phyloP scores from a whole-genome alignment of 345 rosid genomes.

The Aethionema arabicum region DNA sequence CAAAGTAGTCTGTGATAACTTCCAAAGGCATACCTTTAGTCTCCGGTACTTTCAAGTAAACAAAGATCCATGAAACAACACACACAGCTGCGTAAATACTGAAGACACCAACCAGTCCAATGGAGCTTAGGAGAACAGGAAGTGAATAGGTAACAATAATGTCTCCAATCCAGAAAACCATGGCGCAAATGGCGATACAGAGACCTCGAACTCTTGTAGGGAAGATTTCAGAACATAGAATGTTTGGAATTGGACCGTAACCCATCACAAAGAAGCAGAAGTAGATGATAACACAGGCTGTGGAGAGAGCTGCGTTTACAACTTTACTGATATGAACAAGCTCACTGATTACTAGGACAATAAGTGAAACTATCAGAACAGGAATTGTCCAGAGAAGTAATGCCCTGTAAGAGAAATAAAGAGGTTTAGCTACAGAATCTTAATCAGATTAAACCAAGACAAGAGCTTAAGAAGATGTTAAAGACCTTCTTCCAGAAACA shows the following conservation, averaged over 20 bases:
- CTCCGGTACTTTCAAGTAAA: slow-evolving; percentile 91
- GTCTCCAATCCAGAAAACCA: slow-evolving; percentile 82
- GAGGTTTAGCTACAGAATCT: slow-evolving; percentile 14
- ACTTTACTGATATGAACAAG: slow-evolving; percentile 51
- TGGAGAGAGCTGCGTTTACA: slow-evolving; percentile 64
- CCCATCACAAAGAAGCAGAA: slow-evolving; percentile 87
- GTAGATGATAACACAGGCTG: slow-evolving; percentile 75
- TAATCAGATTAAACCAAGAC: not conserved
- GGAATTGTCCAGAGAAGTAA: slow-evolving; percentile 84
- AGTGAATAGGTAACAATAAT: slow-evolving; percentile 87
- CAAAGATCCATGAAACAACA: slow-evolving; percentile 73
- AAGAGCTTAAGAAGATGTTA: not conserved
- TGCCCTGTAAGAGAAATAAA: slow-evolving; percentile 50
- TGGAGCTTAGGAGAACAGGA: slow-evolving; percentile 76
- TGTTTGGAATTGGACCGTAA: slow-evolving; percentile 92
- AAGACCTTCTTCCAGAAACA: slow-evolving; percentile 85
- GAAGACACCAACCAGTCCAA: slow-evolving; percentile 76
- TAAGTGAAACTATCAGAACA: slow-evolving; percentile 67
- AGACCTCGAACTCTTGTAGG: slow-evolving; percentile 97
- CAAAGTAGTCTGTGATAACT: slow-evolving; percentile 94
- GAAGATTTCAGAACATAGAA: slow-evolving; percentile 96
- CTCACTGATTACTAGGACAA: slow-evolving; percentile 59
- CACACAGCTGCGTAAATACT: slow-evolving; percentile 80
- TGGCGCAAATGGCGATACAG: slow-evolving; percentile 90
- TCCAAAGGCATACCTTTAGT: slow-evolving; percentile 99